A percentile compares a stretch with the other conserved stretches of the same genome.
phyloP scores from a whole-genome alignment of 495 filamentous ascomycete species.

The Aspergillus homomorphus region DNA sequence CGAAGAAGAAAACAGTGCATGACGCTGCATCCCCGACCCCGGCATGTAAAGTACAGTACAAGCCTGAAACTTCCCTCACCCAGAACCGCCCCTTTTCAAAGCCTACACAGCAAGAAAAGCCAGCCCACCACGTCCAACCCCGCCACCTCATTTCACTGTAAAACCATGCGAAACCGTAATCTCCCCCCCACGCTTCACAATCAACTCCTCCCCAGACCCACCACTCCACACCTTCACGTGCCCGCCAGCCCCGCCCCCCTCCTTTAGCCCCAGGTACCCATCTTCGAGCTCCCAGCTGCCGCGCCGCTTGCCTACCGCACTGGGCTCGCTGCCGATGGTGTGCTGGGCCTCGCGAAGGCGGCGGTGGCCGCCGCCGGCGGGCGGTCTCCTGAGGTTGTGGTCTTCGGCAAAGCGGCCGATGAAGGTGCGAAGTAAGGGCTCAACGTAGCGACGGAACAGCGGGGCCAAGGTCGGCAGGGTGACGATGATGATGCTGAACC shows the following conservation, averaged over 20 bases:
- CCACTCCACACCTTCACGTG: neutral
- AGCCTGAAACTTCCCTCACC: no score
- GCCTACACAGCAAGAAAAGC: no score
- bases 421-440: neutral
- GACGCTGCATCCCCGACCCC: no score
- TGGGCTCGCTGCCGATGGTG: neutral
- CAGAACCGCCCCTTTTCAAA: no score
- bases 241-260: neutral
- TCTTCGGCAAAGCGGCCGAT: neutral
- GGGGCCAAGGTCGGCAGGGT: neutral
- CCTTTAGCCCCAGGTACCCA: neutral
- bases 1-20: no score
- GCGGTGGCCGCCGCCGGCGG: neutral
- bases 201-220: neutral
- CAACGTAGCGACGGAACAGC: neutral
- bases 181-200: neutral
- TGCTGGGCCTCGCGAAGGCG: neutral
- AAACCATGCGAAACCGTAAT: no score
- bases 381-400: neutral
- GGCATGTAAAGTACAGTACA: no score
- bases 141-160: no score
- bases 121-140: no score
- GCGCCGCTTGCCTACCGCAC: no score
- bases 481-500: neutral
- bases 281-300: no score